Evolutionary conservation across 1,284 basidiomycete genomes (phyloP).

Genomic region (Boletus sp.): DNA sequence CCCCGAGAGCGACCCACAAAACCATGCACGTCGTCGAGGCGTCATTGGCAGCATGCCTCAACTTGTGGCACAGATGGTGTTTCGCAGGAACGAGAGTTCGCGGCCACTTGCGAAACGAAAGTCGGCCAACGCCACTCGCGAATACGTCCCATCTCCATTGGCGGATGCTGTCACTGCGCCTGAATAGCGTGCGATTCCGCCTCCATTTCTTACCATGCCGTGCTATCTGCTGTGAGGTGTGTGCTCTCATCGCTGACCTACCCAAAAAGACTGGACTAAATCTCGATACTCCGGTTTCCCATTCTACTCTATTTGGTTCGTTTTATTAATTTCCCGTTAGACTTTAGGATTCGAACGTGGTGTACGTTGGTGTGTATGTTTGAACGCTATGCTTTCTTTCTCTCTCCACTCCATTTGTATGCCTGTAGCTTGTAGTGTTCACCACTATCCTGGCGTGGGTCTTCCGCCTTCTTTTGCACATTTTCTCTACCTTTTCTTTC

Average conservation of each 20-base stretch:
- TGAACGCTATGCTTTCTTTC: slow-evolving; percentile 21
- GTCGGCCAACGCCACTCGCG: slow-evolving; percentile 13
- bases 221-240: slow-evolving; percentile 28
- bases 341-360: slow-evolving; percentile 13
- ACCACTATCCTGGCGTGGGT: slow-evolving; percentile 5
- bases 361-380: slow-evolving; percentile 28
- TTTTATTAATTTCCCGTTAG: slow-evolving; percentile 14
- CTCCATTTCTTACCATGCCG: slow-evolving; percentile 12
- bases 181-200: slow-evolving; percentile 11
- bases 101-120: slow-evolving; percentile 38
- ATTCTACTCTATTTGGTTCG: slow-evolving; percentile 15
- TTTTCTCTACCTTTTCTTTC: not conserved
- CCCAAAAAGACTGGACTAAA: slow-evolving; percentile 23
- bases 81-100: slow-evolving; percentile 41
- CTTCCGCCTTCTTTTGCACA: slow-evolving; percentile 9
- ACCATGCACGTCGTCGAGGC: slow-evolving; percentile 22
- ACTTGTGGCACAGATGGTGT: slow-evolving; percentile 54
- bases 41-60: slow-evolving; percentile 41
- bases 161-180: slow-evolving; percentile 11
- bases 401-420: slow-evolving; percentile 21
- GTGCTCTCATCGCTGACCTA: slow-evolving; percentile 11
- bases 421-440: slow-evolving; percentile 28
- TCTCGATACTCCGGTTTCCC: not conserved
- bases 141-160: slow-evolving; percentile 30
- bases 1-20: slow-evolving; percentile 21